Evolutionary conservation across 352 stramenopile species (phyloP).

Genomic region (Globisporangium takayamanum): DNA sequence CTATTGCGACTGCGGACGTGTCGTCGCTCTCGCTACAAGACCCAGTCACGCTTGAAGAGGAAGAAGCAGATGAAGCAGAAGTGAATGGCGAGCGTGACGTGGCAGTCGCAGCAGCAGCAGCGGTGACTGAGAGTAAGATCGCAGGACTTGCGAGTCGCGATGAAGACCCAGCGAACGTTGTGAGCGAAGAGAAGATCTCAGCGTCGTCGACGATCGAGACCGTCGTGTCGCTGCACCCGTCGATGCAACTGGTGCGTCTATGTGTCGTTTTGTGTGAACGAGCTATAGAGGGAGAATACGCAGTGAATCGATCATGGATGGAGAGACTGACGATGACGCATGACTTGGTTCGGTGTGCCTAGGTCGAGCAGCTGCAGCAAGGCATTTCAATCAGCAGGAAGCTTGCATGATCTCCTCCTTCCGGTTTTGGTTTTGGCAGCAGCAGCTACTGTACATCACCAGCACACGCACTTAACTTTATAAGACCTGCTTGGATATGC

Average conservation of each 20-base stretch:
- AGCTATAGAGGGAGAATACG: not conserved
- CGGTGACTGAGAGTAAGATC: slow-evolving; percentile 15
- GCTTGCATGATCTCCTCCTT: not conserved
- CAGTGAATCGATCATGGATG: not conserved
- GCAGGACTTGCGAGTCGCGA: slow-evolving; percentile 6
- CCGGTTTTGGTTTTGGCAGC: not conserved
- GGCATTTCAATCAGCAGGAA: slow-evolving; percentile 44
- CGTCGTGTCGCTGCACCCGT: slow-evolving; percentile 63
- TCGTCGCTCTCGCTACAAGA: not conserved
- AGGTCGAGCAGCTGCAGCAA: slow-evolving; percentile 51
- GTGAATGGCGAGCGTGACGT: not conserved
- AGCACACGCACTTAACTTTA: too few species aligned
- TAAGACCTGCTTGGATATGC: too few species aligned
- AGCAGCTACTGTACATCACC: not conserved
- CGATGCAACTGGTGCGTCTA: slow-evolving; percentile 48
- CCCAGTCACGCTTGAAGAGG: not conserved
- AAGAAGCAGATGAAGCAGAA: not conserved
- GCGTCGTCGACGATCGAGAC: slow-evolving; percentile 71
- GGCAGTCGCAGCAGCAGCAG: not conserved
- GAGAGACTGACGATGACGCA: not conserved
- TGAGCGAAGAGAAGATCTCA: slow-evolving; percentile 50
- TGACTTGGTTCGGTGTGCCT: not conserved
- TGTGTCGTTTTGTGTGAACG: not conserved
- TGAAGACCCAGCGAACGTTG: slow-evolving; percentile 32
- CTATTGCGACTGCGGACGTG: not conserved